Percentiles rank a stretch among this genome's conserved stretches.
Conservation (phyloP, 2,329 filamentous ascomycete species). For the Alternaria tenuissima region DNA sequence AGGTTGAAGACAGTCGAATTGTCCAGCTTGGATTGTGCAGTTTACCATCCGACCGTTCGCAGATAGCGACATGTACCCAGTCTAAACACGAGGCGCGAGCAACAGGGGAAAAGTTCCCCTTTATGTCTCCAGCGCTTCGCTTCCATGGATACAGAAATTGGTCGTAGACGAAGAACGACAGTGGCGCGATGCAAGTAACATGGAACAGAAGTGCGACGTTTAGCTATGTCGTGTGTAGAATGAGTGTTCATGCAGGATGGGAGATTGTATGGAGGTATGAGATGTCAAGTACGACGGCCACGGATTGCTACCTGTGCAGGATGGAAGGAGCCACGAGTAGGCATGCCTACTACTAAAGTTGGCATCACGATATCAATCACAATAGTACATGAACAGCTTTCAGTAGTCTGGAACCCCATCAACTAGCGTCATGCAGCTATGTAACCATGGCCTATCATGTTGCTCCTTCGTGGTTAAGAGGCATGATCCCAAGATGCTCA, state of each 20-base stretch:
- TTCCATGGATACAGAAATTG: neutral
- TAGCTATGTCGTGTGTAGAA: neutral
- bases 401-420: neutral
- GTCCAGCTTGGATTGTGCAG: neutral
- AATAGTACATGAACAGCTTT: neutral
- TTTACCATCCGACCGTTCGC: neutral
- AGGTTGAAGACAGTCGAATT: slow-evolving; percentile 20
- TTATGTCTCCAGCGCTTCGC: neutral
- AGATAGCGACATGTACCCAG: neutral
- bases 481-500: neutral
- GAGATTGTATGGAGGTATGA: neutral
- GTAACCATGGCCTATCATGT: neutral
- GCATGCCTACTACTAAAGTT: too few species aligned
- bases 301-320: neutral
- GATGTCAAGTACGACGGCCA: neutral
- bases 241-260: neutral
- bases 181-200: neutral
- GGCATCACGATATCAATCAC: neutral
- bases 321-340: too few species aligned
- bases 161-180: neutral
- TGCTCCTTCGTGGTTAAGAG: neutral
- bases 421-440: neutral
- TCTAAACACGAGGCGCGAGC: too few species aligned
- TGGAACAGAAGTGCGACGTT: neutral
- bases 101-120: neutral